phyloP scores from a whole-genome alignment of 2,329 filamentous ascomycete genomes.

The Cadophora sp. region DNA sequence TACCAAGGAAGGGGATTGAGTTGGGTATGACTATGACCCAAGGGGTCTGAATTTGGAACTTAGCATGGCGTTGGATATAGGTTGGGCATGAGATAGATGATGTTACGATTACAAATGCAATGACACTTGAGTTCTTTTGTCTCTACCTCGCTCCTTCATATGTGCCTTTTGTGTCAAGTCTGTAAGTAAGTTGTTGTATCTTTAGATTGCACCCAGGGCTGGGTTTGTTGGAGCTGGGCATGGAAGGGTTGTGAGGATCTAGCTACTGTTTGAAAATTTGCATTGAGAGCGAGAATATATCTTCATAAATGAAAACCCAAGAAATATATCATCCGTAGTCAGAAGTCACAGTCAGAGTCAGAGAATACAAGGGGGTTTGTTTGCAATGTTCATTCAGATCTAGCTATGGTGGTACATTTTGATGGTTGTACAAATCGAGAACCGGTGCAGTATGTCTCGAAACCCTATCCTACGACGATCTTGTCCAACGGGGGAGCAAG shows the following conservation, averaged over 20 bases:
- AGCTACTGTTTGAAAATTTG: too few species aligned
- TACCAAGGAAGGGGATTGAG: background rate
- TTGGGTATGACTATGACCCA: background rate
- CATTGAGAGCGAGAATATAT: too few species aligned
- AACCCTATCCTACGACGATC: slow-evolving; percentile 34
- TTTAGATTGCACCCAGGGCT: too few species aligned
- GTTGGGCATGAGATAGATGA: background rate
- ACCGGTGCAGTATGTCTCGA: slow-evolving; percentile 12
- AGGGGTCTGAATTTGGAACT: background rate
- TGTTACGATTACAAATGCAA: slow-evolving; percentile 1
- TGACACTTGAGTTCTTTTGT: background rate
- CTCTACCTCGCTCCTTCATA: too few species aligned
- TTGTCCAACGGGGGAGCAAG: slow-evolving; percentile 35
- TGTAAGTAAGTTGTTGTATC: too few species aligned
- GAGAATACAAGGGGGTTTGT: background rate
- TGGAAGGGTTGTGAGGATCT: too few species aligned
- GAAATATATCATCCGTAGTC: too few species aligned
- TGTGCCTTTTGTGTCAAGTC: too few species aligned
- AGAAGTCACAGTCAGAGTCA: background rate
- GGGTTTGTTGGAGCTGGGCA: too few species aligned
- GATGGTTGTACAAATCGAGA: slow-evolving; percentile 21
- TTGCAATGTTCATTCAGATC: background rate
- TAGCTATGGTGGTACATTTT: slow-evolving; percentile 1
- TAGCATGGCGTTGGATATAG: slow-evolving; percentile 10
- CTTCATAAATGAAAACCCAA: too few species aligned